Evolutionary conservation across 257 asterid genomes (phyloP), one percentile per base, ranked within the genome.

Genomic region (Vinca minor): DNA sequence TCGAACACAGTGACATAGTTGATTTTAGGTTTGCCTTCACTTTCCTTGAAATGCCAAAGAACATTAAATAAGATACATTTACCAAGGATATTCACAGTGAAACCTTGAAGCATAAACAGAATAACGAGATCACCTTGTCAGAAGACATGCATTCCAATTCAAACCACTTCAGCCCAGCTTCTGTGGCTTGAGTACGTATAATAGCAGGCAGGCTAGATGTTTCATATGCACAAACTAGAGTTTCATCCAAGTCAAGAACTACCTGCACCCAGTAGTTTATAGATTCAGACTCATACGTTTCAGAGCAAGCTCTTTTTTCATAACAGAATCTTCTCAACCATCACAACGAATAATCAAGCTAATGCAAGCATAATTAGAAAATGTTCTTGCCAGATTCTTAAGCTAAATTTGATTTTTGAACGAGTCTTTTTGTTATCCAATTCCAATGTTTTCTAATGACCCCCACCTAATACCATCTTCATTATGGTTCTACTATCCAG

Each of bases 201-300:
- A 68, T 66, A 57, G 81, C 75, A 50, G 95, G 96, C 74, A 89
- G 76, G 75, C 88, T 85, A 65, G 89, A 85, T 11, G 96, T 82
- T 81, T 89, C 96, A 44, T 82, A 89, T 26, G 96, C 94, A 82
- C 95, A 89, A 17, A 89, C 85, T 63, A 86, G 81, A 67, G 96
- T 89, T 78, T 89, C 96, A 83, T 89, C 96, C 85, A 89, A 79
- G 79, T 89, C 95, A 70, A 89, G 94, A 76, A 89, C 96, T 65
- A 89, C 96, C 96, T 87, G 79, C 70, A 79, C 41, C 63, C 71
- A 74, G 49, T 62, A 69, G 41, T 60, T 56, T 74, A 49, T 20
- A 69, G 59, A 9, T 59, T 31, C n/a, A 60, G 48, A 25, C 53
- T 18, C 14, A 23, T 17, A 23, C 25, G 17, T 36, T 38, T 10